Conservation (phyloP, 768 basidiomycete species). For the Multifurca ochricompacta region DNA sequence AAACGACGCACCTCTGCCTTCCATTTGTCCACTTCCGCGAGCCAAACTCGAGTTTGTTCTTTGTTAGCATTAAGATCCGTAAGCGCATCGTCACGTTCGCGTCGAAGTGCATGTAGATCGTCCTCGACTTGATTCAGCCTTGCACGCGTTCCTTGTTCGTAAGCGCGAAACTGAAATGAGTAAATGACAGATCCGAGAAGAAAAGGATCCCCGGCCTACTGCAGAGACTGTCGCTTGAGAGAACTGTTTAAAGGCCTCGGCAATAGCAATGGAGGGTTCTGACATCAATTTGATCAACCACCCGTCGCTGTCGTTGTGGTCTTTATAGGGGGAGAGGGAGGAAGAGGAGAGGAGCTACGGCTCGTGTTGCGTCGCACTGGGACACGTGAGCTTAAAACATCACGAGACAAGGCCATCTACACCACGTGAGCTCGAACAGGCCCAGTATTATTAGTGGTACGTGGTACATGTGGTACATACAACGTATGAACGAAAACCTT, state of each 20-base stretch:
- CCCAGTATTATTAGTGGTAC: too few relatives aligned
- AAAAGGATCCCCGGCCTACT: slow-evolving; percentile 25
- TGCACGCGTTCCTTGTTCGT: slow-evolving; percentile 18
- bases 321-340: too few relatives aligned
- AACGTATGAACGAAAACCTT: too few relatives aligned
- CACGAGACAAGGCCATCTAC: too few relatives aligned
- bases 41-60: slow-evolving; percentile 9
- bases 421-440: too few relatives aligned
- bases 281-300: not conserved
- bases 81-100: slow-evolving; percentile 19
- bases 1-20: slow-evolving; percentile 16
- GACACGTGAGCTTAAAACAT: too few relatives aligned
- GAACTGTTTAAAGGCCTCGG: slow-evolving; percentile 37
- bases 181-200: not conserved
- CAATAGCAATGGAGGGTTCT: slow-evolving; percentile 30
- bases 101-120: slow-evolving; percentile 13
- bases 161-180: slow-evolving; percentile 14
- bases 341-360: too few relatives aligned
- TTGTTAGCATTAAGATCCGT: slow-evolving; percentile 6
- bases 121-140: slow-evolving; percentile 11
- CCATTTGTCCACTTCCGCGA: slow-evolving; percentile 17
- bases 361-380: too few relatives aligned
- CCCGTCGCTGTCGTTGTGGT: not conserved
- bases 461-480: too few relatives aligned
- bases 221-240: slow-evolving; percentile 35